Conservation (phyloP, 257 asterid genomes). For the Plantago major region DNA sequence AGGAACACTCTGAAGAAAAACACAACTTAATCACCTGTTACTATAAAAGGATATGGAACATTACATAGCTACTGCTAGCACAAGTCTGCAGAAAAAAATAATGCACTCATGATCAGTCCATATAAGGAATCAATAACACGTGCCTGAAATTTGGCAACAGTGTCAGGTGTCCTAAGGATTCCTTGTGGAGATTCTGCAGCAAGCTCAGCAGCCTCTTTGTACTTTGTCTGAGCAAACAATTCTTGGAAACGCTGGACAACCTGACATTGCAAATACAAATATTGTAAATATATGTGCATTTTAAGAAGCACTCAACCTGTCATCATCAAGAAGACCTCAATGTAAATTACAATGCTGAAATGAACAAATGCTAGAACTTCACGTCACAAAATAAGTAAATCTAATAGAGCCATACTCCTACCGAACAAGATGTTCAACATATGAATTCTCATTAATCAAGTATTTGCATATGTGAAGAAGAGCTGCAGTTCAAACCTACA, state of each 20-base stretch:
- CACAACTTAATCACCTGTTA: background rate
- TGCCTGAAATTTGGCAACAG: constrained; percentile 99
- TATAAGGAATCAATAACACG: constrained; percentile 3
- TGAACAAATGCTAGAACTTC: background rate
- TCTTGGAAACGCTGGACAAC: constrained; percentile 99
- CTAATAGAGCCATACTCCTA: background rate
- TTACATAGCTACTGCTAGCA: constrained; percentile 11
- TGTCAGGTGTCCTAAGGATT: constrained; percentile 92
- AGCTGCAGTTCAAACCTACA: background rate
- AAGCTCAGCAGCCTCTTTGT: constrained; percentile 99
- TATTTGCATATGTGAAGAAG: background rate
- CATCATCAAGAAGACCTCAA: background rate
- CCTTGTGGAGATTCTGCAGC: constrained; percentile 99
- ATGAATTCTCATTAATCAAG: constrained; percentile 15
- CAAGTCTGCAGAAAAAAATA: background rate
- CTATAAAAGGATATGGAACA: constrained; percentile 2
- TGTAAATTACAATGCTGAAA: background rate
- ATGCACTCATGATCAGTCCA: constrained; percentile 1
- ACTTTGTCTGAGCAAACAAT: constrained; percentile 96
- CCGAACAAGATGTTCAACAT: constrained; percentile 11
- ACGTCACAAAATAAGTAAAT: no score
- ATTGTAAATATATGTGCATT: background rate
- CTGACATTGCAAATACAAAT: constrained; percentile 38
- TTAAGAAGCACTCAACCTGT: no score
- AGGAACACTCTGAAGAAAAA: constrained; percentile 79